Conservation (phyloP, 495 filamentous ascomycete genomes). For the Penicillium coprophilum region DNA sequence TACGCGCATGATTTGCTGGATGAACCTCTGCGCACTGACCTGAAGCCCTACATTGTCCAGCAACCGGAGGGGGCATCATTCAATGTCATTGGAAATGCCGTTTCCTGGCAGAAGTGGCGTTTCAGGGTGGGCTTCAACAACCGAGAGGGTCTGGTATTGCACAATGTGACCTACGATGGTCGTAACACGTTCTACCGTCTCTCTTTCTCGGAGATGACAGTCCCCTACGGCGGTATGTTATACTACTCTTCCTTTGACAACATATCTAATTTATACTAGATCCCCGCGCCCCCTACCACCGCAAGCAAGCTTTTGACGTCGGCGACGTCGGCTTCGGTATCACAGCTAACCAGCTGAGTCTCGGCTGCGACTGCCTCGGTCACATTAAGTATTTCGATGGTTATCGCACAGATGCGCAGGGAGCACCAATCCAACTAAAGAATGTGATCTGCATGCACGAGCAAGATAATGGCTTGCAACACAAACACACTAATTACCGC, state of each 20-base stretch:
- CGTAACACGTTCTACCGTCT: conserved; percentile 72
- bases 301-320: conserved; percentile 72
- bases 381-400: conserved; percentile 66
- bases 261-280: conserved; percentile 39
- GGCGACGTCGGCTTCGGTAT: conserved; percentile 67
- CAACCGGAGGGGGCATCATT: conserved; percentile 82
- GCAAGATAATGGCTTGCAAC: conserved; percentile 65
- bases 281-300: conserved; percentile 65
- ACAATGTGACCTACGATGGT: conserved; percentile 68
- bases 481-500: conserved; percentile 72
- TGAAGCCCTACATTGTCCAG: conserved; percentile 74
- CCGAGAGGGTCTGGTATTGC: conserved; percentile 61
- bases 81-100: conserved; percentile 36
- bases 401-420: conserved; percentile 53
- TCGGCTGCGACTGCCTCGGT: conserved; percentile 70
- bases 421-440: conserved; percentile 51
- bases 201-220: conserved; percentile 76
- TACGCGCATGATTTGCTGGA: conserved; percentile 46
- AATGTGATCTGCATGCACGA: conserved; percentile 70
- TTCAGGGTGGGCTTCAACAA: conserved; percentile 67
- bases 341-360: conserved; percentile 64
- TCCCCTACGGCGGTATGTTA: conserved; percentile 53
- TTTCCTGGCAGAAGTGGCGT: conserved; percentile 67
- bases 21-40: conserved; percentile 49
- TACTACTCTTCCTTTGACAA: neutral